Evolutionary conservation across 2,329 filamentous ascomycete species (phyloP).

Genomic region (Decorospora gaudefroyi): DNA sequence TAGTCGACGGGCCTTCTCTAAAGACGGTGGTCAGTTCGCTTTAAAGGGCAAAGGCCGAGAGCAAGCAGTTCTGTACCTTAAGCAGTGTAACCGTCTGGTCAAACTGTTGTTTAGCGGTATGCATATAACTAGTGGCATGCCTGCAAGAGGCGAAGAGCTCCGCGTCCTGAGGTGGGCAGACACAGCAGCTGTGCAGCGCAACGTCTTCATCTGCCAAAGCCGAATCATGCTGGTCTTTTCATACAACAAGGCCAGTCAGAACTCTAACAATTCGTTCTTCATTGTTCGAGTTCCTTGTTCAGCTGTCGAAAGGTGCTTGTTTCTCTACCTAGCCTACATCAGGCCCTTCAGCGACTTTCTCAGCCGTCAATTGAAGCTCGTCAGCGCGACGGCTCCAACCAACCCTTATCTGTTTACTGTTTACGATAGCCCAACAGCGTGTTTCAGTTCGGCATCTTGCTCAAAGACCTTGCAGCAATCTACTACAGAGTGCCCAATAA

Average conservation of each 20-base stretch:
- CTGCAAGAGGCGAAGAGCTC: not conserved
- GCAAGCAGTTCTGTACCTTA: not conserved
- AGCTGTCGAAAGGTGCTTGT: constrained; percentile 1
- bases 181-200: not conserved
- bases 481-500: constrained; percentile 3
- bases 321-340: constrained; percentile 10
- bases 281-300: constrained; percentile 9
- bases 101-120: not conserved
- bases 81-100: not conserved
- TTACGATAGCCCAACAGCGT: not conserved
- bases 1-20: not conserved
- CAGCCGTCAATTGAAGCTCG: constrained; percentile 7
- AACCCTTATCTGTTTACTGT: constrained; percentile 7
- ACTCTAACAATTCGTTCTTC: constrained; percentile 1
- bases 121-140: not conserved
- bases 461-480: constrained; percentile 3
- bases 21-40: not conserved
- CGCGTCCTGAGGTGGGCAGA: not conserved
- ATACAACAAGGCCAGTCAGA: not conserved
- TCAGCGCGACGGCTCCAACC: constrained; percentile 2
- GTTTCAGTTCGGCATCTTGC: constrained; percentile 4
- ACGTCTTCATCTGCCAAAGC: not conserved
- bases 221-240: not conserved
- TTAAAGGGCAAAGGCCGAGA: not conserved
- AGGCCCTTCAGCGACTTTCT: constrained; percentile 6